Percentiles rank a stretch among this genome's conserved stretches.
These are phyloP conservation scores for Macrolepiota dolichaula DNA, from an alignment of 768 basidiomycete genomes.

Conservation along the genomic window DNA sequence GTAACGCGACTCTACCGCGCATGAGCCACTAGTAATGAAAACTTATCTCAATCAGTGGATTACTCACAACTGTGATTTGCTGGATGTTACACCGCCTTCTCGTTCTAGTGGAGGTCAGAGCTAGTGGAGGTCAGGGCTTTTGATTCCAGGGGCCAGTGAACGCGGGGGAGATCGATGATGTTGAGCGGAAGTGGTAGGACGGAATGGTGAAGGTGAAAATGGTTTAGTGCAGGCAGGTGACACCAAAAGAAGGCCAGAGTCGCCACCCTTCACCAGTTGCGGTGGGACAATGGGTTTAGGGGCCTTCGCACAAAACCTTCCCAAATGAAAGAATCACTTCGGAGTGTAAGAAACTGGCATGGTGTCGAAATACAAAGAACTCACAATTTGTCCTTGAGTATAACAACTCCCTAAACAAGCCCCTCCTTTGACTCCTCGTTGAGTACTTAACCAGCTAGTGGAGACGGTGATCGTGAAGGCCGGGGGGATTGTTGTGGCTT, in stretches of 20 bases:
- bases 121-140: too few relatives aligned
- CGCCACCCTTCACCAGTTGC: neutral
- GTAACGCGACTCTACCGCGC: neutral
- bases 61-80: constrained; percentile 3
- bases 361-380: constrained; percentile 8
- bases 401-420: constrained; percentile 14
- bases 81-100: neutral
- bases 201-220: neutral
- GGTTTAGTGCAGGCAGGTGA: constrained; percentile 3
- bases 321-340: constrained; percentile 7
- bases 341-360: neutral
- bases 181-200: neutral
- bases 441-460: constrained; percentile 13
- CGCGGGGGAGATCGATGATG: constrained; percentile 9
- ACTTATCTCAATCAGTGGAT: neutral
- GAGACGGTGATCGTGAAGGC: constrained; percentile 37
- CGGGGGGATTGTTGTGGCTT: constrained; percentile 28
- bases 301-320: neutral
- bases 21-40: neutral
- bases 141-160: neutral
- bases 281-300: constrained; percentile 3
- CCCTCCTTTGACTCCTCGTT: constrained; percentile 12
- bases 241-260: neutral
- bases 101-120: neutral
- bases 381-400: constrained; percentile 22